phyloP scores from a whole-genome alignment of 2,329 filamentous ascomycete species.

The Leptographium lundbergii region DNA sequence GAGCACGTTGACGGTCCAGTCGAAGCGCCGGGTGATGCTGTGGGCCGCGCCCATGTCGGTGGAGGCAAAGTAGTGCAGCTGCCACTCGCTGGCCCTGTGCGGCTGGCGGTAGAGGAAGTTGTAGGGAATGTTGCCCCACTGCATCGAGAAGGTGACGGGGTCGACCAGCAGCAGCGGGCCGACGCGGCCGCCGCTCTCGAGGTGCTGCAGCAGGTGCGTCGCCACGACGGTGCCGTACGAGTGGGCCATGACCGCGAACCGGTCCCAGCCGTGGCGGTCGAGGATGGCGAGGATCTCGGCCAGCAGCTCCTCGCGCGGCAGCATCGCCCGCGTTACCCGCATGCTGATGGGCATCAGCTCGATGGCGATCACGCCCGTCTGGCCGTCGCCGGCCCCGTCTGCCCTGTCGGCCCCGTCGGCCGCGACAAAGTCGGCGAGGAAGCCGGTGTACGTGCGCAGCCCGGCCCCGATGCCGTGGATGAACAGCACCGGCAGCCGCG shows the following conservation, averaged over 20 bases:
- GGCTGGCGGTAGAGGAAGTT: conserved; percentile 2
- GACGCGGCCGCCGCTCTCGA: not conserved
- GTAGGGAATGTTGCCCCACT: conserved; percentile 1
- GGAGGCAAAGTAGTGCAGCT: conserved; percentile 3
- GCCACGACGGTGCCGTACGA: conserved; percentile 1
- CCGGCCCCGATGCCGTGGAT: not conserved
- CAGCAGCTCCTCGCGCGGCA: not conserved
- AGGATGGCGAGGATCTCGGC: not conserved
- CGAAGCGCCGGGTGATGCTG: conserved; percentile 2
- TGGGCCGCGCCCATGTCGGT: not conserved
- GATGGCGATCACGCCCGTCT: not conserved
- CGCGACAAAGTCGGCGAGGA: not conserved
- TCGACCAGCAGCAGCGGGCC: not conserved
- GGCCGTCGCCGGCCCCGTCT: not conserved
- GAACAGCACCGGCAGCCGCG: not conserved
- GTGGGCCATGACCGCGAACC: not conserved
- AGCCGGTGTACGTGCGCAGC: not conserved
- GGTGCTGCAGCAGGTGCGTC: conserved; percentile 1
- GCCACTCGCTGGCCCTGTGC: conserved; percentile 1
- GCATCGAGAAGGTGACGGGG: not conserved
- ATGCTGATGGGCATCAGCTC: conserved; percentile 4
- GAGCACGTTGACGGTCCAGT: conserved; percentile 1
- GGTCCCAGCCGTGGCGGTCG: not conserved
- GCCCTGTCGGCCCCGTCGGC: not conserved
- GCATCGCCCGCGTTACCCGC: not conserved